Evolutionary conservation across 768 basidiomycete genomes (phyloP).

Genomic region (Lentinula sp.): DNA sequence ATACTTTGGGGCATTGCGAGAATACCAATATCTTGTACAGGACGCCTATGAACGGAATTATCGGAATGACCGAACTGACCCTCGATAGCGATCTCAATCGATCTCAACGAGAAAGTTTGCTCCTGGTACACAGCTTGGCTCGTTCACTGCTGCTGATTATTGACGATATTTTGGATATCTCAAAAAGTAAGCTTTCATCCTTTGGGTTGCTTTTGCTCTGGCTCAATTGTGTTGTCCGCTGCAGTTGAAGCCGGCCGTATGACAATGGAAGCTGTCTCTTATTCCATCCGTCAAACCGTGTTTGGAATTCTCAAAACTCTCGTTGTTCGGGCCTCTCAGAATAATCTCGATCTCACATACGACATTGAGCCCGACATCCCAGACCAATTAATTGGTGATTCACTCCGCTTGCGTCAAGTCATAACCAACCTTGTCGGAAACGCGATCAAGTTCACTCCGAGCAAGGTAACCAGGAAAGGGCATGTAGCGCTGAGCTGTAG

Average conservation of each 20-base stretch:
- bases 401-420: constrained; percentile 88
- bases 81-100: constrained; percentile 94
- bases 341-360: constrained; percentile 93
- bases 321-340: constrained; percentile 95
- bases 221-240: constrained; percentile 11
- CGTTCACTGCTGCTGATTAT: constrained; percentile 92
- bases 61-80: constrained; percentile 99
- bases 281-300: constrained; percentile 93
- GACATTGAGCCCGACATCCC: constrained; percentile 95
- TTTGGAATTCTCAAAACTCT: constrained; percentile 98
- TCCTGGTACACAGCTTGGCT: constrained; percentile 93
- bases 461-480: constrained; percentile 71
- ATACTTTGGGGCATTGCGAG: not conserved
- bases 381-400: constrained; percentile 95
- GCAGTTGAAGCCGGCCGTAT: constrained; percentile 97
- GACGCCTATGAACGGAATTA: constrained; percentile 99
- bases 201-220: not conserved
- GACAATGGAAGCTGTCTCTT: constrained; percentile 99
- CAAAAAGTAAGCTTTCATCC: constrained; percentile 75
- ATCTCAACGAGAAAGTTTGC: constrained; percentile 90
- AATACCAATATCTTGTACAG: constrained; percentile 30
- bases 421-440: constrained; percentile 95
- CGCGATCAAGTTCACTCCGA: constrained; percentile 95
- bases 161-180: constrained; percentile 99
- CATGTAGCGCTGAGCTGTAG: constrained; percentile 88